Evolutionary conservation across 2,329 filamentous ascomycete species (phyloP).

Genomic region (Venturia carpophila): DNA sequence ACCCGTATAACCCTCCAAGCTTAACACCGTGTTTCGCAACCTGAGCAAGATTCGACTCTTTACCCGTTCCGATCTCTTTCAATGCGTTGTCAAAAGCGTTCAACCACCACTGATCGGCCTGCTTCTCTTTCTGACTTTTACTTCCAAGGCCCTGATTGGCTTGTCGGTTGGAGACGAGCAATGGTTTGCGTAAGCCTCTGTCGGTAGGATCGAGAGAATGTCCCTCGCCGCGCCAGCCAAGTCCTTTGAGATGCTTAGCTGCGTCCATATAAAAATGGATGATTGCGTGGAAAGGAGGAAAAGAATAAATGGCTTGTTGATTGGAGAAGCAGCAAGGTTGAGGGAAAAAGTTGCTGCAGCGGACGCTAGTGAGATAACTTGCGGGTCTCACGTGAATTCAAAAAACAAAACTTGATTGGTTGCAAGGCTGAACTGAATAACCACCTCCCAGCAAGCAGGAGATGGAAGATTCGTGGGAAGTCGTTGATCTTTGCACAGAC

Average conservation of each 20-base stretch:
- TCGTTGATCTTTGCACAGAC: too few species aligned
- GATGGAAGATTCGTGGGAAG: too few species aligned
- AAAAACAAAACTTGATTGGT: background rate
- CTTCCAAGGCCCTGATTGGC: slow-evolving; percentile 76
- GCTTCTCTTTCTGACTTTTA: slow-evolving; percentile 48
- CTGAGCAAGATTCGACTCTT: slow-evolving; percentile 45
- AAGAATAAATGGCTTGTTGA: background rate
- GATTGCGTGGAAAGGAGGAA: background rate
- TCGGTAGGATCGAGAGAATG: slow-evolving; percentile 75
- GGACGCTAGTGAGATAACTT: background rate
- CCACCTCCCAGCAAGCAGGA: too few species aligned
- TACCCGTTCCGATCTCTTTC: slow-evolving; percentile 61
- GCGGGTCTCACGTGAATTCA: background rate
- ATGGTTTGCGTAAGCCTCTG: slow-evolving; percentile 72
- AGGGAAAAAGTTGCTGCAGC: background rate
- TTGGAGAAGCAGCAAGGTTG: background rate
- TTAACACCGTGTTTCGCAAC: slow-evolving; percentile 41
- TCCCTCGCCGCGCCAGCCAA: slow-evolving; percentile 85
- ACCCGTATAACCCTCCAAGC: slow-evolving; percentile 62
- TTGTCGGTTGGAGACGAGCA: slow-evolving; percentile 74
- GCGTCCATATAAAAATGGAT: slow-evolving; percentile 61
- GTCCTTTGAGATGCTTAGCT: slow-evolving; percentile 69
- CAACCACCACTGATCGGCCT: slow-evolving; percentile 90
- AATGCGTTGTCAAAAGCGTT: slow-evolving; percentile 87
- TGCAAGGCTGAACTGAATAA: background rate